Base-by-base conservation (phyloP, 2,329 filamentous ascomycete genomes). In the Dactylellina drechsleri region DNA sequence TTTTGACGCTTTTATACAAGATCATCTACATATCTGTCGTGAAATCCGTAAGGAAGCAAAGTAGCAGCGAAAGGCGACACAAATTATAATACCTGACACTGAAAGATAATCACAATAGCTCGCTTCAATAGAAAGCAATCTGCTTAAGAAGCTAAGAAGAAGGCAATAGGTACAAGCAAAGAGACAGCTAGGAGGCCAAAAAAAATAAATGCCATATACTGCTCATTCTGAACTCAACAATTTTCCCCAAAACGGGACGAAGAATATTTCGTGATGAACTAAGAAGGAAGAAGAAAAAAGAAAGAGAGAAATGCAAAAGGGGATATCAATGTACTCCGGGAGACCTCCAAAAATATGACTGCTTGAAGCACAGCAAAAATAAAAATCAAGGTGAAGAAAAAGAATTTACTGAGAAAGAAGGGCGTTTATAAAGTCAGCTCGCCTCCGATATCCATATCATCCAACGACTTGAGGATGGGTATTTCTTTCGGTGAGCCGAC, bases 371-470 rank as follows among this genome's bases (percentile, higher is more conserved):
- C 41, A 47, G 18, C 26, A 49, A 49, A 43, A 53, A 23, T 5
- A 54, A 18, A 56, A 26, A 64, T 28, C 60, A 59, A 73, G 50
- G 31, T 15, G n/a, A 49, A 8, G 16, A 62, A n/a, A 58, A 52
- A 47, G 43, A 54, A 31, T 65, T 49, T 58, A 62, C 12, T 31
- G 47, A 20, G 26, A 61, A 47, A 23, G 18, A 10, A 52, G 20
- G 15, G 15, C 43, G 43, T n/a, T 54, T 66, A 56, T 12, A 28
- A 15, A 2, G 31, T 45, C 23, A 47, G 1, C 43, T 64, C 43
- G 40, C 52, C 12, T 3, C 64, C 64, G 28, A 68, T 68, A 54
- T 75, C 71, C 71, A 75, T 75, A 31, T 75, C 71, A 16, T 75
- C 71, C n/a, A 75, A 40, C n/a, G 71, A 65, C 41, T 56, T 64